phyloP scores from a whole-genome alignment of 2,329 filamentous ascomycete genomes.

The Botryotinia calthae region DNA sequence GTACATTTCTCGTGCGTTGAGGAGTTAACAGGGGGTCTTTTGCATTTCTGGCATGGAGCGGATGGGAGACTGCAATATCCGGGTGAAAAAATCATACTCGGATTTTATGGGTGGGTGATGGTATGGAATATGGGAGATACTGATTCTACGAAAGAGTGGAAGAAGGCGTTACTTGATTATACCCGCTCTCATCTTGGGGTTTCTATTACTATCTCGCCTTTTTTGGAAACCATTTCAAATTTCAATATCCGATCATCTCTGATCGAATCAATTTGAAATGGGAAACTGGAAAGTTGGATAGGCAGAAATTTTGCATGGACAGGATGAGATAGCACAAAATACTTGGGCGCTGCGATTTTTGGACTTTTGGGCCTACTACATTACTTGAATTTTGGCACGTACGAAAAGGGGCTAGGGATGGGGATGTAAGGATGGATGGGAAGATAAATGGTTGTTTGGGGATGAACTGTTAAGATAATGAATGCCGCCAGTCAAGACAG shows the following conservation, averaged over 20 bases:
- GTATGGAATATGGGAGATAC: constrained; percentile 9
- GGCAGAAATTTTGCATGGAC: not conserved
- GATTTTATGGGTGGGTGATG: constrained; percentile 3
- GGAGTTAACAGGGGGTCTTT: not conserved
- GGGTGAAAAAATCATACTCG: not conserved
- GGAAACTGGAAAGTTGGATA: not conserved
- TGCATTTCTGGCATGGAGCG: constrained; percentile 13
- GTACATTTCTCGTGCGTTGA: constrained; percentile 12
- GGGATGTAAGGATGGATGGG: not conserved
- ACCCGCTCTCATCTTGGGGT: constrained; percentile 13
- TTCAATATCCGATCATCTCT: not conserved
- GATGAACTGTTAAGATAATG: not conserved
- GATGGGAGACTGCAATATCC: constrained; percentile 1
- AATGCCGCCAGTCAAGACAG: not conserved
- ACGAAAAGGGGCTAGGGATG: not conserved
- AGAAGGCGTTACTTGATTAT: constrained; percentile 15
- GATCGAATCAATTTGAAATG: not conserved
- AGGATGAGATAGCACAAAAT: constrained; percentile 11
- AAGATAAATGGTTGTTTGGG: not conserved
- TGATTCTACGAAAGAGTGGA: constrained; percentile 10
- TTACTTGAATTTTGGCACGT: not conserved
- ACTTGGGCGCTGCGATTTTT: not conserved
- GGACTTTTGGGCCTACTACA: not conserved
- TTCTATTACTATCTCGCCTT: constrained; percentile 2
- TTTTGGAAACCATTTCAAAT: not conserved